Evolutionary conservation across 192 early-diverging fungal species (phyloP).

Genomic region (Funneliformis mosseae): DNA sequence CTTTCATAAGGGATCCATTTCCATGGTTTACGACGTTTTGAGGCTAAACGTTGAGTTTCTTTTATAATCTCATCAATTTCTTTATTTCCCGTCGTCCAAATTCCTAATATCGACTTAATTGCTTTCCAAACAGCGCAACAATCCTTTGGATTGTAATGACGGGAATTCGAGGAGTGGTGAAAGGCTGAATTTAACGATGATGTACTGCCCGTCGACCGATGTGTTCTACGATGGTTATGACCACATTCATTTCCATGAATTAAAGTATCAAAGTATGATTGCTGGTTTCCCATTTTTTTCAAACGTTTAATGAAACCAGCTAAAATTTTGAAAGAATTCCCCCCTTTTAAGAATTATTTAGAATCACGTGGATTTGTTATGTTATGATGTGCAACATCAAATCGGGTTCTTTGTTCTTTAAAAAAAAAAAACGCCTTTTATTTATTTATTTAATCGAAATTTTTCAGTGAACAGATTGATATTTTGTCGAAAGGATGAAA

Average conservation of each 20-base stretch:
- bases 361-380: background rate
- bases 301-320: background rate
- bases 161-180: background rate
- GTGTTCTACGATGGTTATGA: background rate
- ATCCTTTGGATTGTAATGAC: background rate
- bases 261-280: background rate
- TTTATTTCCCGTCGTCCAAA: conserved; percentile 5
- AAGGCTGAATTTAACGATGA: background rate
- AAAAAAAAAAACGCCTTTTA: background rate
- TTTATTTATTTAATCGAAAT: too few species aligned
- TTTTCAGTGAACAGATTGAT: too few species aligned
- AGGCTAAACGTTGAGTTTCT: background rate
- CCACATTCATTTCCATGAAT: background rate
- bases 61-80: background rate
- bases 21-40: background rate
- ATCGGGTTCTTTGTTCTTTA: background rate
- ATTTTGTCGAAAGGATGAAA: too few species aligned
- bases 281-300: background rate
- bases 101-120: background rate
- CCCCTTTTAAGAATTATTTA: background rate
- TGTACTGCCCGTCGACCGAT: background rate
- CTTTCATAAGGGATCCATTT: conserved; percentile 3
- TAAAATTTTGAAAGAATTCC: background rate
- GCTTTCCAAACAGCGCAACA: background rate
- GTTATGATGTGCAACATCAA: background rate